Evolutionary conservation across 2,329 filamentous ascomycete genomes (phyloP).

Genomic region (Fusarium drepaniforme): DNA sequence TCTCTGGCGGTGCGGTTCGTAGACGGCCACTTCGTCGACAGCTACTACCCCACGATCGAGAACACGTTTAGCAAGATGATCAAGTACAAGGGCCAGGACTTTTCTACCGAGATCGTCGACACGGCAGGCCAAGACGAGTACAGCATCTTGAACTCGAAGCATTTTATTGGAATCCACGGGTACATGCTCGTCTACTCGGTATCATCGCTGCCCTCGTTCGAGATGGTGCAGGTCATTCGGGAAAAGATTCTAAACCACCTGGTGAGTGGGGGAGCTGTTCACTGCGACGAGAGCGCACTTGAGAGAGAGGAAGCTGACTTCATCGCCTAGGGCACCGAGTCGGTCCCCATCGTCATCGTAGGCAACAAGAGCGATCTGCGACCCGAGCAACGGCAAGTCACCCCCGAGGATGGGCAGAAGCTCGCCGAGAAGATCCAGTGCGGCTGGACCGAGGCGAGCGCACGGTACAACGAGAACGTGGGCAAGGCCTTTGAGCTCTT

Average conservation of each 20-base stretch:
- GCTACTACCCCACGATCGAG: conserved; percentile 99
- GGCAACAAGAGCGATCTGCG: conserved; percentile 97
- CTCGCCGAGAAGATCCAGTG: conserved; percentile 90
- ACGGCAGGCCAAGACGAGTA: conserved; percentile 99
- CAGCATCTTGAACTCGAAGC: conserved; percentile 97
- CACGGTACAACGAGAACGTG: conserved; percentile 95
- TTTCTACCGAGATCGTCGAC: conserved; percentile 96
- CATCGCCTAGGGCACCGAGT: conserved; percentile 80
- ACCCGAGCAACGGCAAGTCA: conserved; percentile 93
- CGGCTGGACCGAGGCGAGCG: conserved; percentile 94
- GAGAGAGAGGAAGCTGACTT: conserved; percentile 1
- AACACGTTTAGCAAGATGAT: conserved; percentile 99
- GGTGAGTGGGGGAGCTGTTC: conserved; percentile 65
- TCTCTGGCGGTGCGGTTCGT: conserved; percentile 97
- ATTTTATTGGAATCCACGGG: conserved; percentile 98
- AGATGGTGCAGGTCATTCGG: conserved; percentile 95
- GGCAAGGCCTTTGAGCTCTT: conserved; percentile 92
- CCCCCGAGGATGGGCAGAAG: conserved; percentile 84
- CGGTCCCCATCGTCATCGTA: conserved; percentile 92
- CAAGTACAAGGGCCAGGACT: conserved; percentile 92
- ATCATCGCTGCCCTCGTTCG: conserved; percentile 91
- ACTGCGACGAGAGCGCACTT: background rate
- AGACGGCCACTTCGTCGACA: conserved; percentile 98
- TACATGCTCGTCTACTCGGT: conserved; percentile 99
- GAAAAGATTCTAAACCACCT: conserved; percentile 98